Evolutionary conservation across 192 early-diverging fungal genomes (phyloP), one percentile per base, ranked within the genome.

Genomic region (Chytriomyces sp.): DNA sequence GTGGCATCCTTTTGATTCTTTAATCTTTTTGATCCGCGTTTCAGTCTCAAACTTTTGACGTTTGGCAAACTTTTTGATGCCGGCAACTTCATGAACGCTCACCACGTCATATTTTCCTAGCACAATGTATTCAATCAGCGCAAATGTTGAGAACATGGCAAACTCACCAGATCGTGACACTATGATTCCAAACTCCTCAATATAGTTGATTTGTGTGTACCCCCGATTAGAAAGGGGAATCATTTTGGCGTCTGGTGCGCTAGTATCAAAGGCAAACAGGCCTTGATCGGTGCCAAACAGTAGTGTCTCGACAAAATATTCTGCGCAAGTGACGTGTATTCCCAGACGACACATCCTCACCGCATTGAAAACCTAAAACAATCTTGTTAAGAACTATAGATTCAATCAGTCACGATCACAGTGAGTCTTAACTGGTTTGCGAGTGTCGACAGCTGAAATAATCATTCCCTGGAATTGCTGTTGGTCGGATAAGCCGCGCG

Each of bases 261-360:
- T 80, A 22, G 78, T 78, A 32, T 86, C 82, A 56, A 82, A 84
- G 3, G 78, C 77, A 53, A 80, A 88, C 25, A 88, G 76, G 6
- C 86, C 85, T 52, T 88, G 77, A 37, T 87, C 81, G 6, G 82
- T 87, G 5, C 86, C 86, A 70, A 88, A 79, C 7, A 88, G 66
- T 25, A 88, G 72, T 25, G 80, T 77, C 37, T 85, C 78, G 25
- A 73, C 83, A 14, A 84, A 39, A n/a, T 73, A 77, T 37, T 86
- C 85, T 0, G 85, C 83, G 41, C 85, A 86, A 41, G 79, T 82
- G 33, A 86, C 77, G 61, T 80, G 37, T 5, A 85, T 73, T n/a
- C 67, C 60, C 56, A 86, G 56, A n/a, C 85, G 68, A 52, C 85
- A 86, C 36, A 86, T 64, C 32, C 83, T 38, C 28, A 60, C 76